phyloP scores from a whole-genome alignment of 78 protist species.

The Monocercomonoides exilis region DNA sequence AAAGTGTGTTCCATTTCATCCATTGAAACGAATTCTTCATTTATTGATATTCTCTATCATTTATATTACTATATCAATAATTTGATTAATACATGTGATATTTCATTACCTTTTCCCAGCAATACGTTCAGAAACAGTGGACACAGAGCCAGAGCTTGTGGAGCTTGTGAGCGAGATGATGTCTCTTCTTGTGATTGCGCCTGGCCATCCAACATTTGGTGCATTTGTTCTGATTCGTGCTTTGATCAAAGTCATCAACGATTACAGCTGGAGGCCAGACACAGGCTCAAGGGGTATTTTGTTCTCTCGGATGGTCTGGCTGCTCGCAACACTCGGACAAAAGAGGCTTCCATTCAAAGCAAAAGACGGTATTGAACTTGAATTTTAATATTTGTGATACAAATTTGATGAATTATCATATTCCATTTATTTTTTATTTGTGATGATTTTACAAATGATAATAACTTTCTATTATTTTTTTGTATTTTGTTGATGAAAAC shows the following conservation, averaged over 20 bases:
- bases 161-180: not conserved
- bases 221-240: not conserved
- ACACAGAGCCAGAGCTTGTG: not conserved
- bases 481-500: too few relatives aligned
- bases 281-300: not conserved
- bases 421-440: not conserved
- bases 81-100: too few relatives aligned
- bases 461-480: too few relatives aligned
- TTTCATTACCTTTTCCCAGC: not conserved
- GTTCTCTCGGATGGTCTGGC: not conserved
- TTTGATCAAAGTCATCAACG: not conserved
- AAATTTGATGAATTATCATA: too few relatives aligned
- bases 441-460: too few relatives aligned
- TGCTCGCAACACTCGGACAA: not conserved
- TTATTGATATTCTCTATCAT: not conserved
- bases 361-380: not conserved
- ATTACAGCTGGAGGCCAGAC: not conserved
- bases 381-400: not conserved
- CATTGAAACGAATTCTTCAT: too few relatives aligned
- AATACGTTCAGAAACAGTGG: not conserved
- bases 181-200: not conserved
- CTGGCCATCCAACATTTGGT: not conserved
- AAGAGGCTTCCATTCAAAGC: not conserved
- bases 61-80: too few relatives aligned
- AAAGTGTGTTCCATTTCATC: not conserved